Conservation (phyloP, 78 protist genomes). For the Speleostelium caveatum region DNA sequence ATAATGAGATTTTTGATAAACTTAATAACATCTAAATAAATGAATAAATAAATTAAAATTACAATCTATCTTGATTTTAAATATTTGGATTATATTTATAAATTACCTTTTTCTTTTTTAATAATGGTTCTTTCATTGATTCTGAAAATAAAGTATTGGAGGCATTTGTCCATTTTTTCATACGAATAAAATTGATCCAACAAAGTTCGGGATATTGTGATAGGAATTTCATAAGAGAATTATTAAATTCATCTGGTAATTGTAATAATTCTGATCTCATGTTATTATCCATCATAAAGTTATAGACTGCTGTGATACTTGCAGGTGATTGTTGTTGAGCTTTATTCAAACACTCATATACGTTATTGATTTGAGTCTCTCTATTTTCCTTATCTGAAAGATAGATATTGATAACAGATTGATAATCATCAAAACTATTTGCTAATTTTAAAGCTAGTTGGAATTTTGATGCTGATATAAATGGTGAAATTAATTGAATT, state of each 20-base stretch:
- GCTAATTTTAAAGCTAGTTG: slow-evolving; percentile 21
- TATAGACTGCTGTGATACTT: not conserved
- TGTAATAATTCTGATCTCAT: slow-evolving; percentile 20
- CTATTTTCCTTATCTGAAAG: not conserved
- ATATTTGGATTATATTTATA: no score
- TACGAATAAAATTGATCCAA: slow-evolving; percentile 31
- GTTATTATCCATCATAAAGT: slow-evolving; percentile 29
- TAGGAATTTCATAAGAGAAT: slow-evolving; percentile 7
- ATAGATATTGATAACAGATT: slow-evolving; percentile 18
- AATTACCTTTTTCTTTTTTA: not conserved
- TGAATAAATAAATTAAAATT: slow-evolving; percentile 21
- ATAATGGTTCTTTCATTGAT: not conserved
- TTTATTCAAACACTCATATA: not conserved
- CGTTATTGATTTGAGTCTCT: not conserved
- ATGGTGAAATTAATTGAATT: slow-evolving; percentile 6
- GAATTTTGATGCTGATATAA: not conserved
- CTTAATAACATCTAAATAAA: slow-evolving; percentile 37
- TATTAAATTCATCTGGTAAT: slow-evolving; percentile 39
- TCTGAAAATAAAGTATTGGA: not conserved
- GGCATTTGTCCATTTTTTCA: slow-evolving; percentile 5
- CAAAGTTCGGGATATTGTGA: not conserved
- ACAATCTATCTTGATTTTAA: no score
- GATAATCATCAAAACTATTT: slow-evolving; percentile 28
- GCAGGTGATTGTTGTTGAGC: not conserved
- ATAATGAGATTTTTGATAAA: slow-evolving; percentile 17